A percentile compares a stretch with the other conserved stretches of the same genome.
These are phyloP conservation scores for Neoarthrinium moseri DNA, from an alignment of 2,329 filamentous ascomycete genomes.

Conservation along the genomic window DNA sequence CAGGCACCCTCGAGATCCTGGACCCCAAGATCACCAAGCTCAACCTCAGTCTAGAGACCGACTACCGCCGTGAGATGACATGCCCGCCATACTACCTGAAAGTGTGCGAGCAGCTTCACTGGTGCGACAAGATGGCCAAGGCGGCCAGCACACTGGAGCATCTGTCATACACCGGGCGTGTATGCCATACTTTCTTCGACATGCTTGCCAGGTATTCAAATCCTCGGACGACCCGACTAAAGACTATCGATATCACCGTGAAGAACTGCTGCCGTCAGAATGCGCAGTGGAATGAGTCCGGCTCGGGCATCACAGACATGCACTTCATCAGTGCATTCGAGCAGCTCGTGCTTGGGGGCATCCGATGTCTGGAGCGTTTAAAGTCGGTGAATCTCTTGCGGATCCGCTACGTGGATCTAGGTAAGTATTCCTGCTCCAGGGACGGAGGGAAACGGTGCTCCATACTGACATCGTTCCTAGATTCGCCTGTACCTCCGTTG, in stretches of 20 bases:
- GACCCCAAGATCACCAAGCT: constrained; percentile 60
- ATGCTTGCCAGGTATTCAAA: constrained; percentile 49
- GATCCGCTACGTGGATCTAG: constrained; percentile 73
- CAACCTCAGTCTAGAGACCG: constrained; percentile 68
- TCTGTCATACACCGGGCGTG: constrained; percentile 69
- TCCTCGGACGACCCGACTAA: constrained; percentile 50
- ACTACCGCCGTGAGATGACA: constrained; percentile 64
- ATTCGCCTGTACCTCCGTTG: constrained; percentile 67
- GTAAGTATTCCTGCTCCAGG: constrained; percentile 36
- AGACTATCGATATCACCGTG: constrained; percentile 69
- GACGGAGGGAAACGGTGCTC: too few species aligned
- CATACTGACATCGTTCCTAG: constrained; percentile 33
- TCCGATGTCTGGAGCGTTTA: constrained; percentile 59
- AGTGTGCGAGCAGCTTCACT: constrained; percentile 58
- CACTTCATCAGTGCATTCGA: constrained; percentile 73
- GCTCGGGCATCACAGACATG: constrained; percentile 70
- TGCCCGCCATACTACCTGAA: constrained; percentile 62
- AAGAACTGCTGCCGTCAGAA: constrained; percentile 69
- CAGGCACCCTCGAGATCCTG: constrained; percentile 57
- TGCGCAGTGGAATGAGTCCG: constrained; percentile 58
- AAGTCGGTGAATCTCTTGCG: constrained; percentile 62
- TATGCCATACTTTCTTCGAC: constrained; percentile 70
- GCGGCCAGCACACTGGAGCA: constrained; percentile 63
- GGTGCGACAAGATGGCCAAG: constrained; percentile 63
- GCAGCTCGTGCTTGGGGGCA: constrained; percentile 61